These are phyloP conservation scores for Exophiala bonariae DNA, from an alignment of 2,329 filamentous ascomycete species.

Conservation along the genomic window DNA sequence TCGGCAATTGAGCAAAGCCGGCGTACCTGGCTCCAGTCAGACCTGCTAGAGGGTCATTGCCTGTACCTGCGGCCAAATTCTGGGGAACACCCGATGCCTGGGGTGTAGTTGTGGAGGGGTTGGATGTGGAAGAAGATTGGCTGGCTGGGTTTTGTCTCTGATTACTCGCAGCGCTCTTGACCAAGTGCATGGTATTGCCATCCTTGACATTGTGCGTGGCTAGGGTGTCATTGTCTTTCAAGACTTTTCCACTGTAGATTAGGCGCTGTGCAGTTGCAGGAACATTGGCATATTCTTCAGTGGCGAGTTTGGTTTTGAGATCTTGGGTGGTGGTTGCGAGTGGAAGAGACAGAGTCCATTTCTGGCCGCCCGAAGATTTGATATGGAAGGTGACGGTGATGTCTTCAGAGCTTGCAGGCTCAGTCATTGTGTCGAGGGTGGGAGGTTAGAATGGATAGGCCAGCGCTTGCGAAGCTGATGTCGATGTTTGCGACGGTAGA, in stretches of 20 bases:
- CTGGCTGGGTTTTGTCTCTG: slow-evolving; percentile 58
- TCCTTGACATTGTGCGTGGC: slow-evolving; percentile 91
- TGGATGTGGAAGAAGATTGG: slow-evolving; percentile 44
- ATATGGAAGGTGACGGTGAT: slow-evolving; percentile 85
- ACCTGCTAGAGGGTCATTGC: slow-evolving; percentile 85
- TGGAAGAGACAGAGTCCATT: slow-evolving; percentile 78
- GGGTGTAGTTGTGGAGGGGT: slow-evolving; percentile 27
- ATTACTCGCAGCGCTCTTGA: slow-evolving; percentile 94
- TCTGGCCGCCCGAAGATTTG: slow-evolving; percentile 90
- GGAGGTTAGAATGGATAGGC: too few relatives aligned
- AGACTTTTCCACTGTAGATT: slow-evolving; percentile 94
- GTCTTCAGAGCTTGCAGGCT: slow-evolving; percentile 24
- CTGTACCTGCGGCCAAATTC: slow-evolving; percentile 53
- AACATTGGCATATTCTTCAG: slow-evolving; percentile 79
- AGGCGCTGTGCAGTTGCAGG: slow-evolving; percentile 86
- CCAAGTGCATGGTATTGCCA: slow-evolving; percentile 92
- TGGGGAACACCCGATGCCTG: slow-evolving; percentile 42
- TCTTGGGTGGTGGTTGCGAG: slow-evolving; percentile 76
- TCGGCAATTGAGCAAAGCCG: slow-evolving; percentile 84
- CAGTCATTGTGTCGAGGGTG: slow-evolving; percentile 19
- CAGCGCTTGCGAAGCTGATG: too few relatives aligned
- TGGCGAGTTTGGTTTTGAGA: slow-evolving; percentile 84
- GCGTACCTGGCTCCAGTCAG: slow-evolving; percentile 92
- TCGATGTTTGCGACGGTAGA: too few relatives aligned
- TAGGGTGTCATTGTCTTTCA: slow-evolving; percentile 90